Conservation (phyloP, 1,139 yeast genomes). For the Candida mesenterica region DNA sequence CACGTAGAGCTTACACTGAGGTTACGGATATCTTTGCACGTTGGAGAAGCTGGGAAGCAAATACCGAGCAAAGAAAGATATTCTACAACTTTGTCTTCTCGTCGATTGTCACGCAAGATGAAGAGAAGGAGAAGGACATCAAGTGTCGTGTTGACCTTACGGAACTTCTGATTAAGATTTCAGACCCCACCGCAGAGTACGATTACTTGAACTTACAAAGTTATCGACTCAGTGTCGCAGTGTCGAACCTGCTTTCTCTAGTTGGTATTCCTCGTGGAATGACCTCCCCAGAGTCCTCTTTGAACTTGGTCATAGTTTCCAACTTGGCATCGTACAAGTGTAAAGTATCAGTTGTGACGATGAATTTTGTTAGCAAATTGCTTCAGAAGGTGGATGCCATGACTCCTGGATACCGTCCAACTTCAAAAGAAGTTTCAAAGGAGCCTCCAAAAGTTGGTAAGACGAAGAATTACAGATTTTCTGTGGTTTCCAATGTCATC, state of each 20-base stretch:
- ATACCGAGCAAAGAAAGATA: slow-evolving; percentile 46
- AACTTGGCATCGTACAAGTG: slow-evolving; percentile 26
- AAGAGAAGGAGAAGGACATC: slow-evolving; percentile 1
- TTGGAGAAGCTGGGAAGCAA: slow-evolving; percentile 94
- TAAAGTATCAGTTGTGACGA: slow-evolving; percentile 19
- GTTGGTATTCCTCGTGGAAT: no score
- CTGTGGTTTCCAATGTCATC: slow-evolving; percentile 12
- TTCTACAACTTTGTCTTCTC: slow-evolving; percentile 48
- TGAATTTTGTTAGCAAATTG: slow-evolving; percentile 12
- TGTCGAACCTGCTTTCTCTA: slow-evolving; percentile 3
- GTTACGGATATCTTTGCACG: slow-evolving; percentile 60
- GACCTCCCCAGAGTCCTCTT: no score
- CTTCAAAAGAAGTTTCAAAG: no score
- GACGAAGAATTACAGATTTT: no score
- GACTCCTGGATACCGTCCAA: no score
- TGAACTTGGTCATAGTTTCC: slow-evolving; percentile 15
- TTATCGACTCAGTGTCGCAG: slow-evolving; percentile 11
- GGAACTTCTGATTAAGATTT: slow-evolving; percentile 9
- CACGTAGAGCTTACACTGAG: slow-evolving; percentile 50
- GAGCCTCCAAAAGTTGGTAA: no score
- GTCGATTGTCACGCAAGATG: background rate
- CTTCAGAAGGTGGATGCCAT: background rate
- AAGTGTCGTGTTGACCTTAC: slow-evolving; percentile 8
- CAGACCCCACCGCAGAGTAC: slow-evolving; percentile 6
- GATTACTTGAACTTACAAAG: slow-evolving; percentile 19